phyloP scores from a whole-genome alignment of 2,329 filamentous ascomycete species.

The Ceratocystis lukuohia region DNA sequence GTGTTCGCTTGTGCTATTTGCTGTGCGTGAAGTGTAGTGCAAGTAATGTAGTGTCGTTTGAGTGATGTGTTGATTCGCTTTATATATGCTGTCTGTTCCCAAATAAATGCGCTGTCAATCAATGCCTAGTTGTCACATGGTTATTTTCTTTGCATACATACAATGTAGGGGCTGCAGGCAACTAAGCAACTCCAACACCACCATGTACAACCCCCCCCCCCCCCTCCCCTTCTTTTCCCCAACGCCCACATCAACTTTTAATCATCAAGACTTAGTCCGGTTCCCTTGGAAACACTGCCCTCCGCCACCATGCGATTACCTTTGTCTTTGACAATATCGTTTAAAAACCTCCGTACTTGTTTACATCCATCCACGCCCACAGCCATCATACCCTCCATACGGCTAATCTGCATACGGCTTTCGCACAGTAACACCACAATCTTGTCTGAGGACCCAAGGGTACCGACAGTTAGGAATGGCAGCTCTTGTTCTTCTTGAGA shows the following conservation, averaged over 20 bases:
- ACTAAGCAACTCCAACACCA: too few relatives aligned
- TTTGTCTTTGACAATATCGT: conserved; percentile 62
- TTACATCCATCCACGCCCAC: conserved; percentile 87
- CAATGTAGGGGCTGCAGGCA: too few relatives aligned
- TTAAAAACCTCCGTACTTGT: conserved; percentile 67
- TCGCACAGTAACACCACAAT: conserved; percentile 75
- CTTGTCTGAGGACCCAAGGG: conserved; percentile 58
- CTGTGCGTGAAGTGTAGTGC: neutral
- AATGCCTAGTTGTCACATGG: neutral
- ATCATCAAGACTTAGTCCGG: neutral
- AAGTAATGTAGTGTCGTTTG: neutral
- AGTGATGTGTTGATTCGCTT: neutral
- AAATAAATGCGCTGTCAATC: neutral
- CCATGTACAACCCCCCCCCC: too few relatives aligned
- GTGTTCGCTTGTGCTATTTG: neutral
- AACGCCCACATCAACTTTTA: neutral
- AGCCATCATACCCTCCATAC: conserved; percentile 83
- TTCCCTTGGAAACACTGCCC: conserved; percentile 5
- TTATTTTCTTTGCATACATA: neutral
- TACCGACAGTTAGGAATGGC: conserved; percentile 76
- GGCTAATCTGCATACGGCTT: conserved; percentile 66
- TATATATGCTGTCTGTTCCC: neutral
- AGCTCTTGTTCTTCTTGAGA: conserved; percentile 72
- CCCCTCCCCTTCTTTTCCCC: too few relatives aligned
- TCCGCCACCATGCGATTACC: conserved; percentile 45